Base-by-base conservation (phyloP, 2,329 filamentous ascomycete species). In the Paracoccidioides brasiliensis region DNA sequence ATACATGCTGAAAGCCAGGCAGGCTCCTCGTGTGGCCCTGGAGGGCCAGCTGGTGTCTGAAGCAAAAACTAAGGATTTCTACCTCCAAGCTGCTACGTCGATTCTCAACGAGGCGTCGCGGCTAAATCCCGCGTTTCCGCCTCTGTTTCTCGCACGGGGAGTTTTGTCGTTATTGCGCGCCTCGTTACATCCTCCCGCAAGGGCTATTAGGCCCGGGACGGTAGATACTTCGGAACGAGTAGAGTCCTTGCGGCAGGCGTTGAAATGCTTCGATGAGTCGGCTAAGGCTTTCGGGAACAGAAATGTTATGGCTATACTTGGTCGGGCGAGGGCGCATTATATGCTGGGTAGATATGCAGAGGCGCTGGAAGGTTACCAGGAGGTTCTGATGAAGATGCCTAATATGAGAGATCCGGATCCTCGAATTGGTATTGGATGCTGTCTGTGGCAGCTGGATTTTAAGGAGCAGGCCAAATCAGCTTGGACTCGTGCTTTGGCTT, bases 241-340 rank as follows among this genome's bases (percentile, higher is more conserved):
- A 52, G 90, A 96, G 62, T 83, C 90, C 42, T 73, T 96, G 59
- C 88, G 89, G 63, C 83, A 86, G 59, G 90, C 93, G 1, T 76
- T 91, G 59, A 96, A 95, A 71, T 89, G 88, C 59, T 98, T 98
- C 67, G 93, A 98, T 61, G 91, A 97, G 69, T 90, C 91, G 2
- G 83, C 93, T 52, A 84, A 89, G 60, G 83, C 87, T 5, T 96
- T 91, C 0, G 80, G 85, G 55, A 84, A 86, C 33, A 87, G 85
- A 68, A 98, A 98, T 66, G 85, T 97, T 76, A 83, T 98, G 77
- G 93, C 93, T 0, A 77, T 90, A 38, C 81, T 98, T 75, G 94
- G 93, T 53, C 93, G 90, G 69, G 88, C 91, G 7, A 84, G 90
- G 63, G 87, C 88, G 22, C 77, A 88, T 53, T 98, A 89, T 69